These are phyloP conservation scores for Cyclotella choctawhatcheeana DNA, from an alignment of 108 stramenopile species.

Conservation along the genomic window DNA sequence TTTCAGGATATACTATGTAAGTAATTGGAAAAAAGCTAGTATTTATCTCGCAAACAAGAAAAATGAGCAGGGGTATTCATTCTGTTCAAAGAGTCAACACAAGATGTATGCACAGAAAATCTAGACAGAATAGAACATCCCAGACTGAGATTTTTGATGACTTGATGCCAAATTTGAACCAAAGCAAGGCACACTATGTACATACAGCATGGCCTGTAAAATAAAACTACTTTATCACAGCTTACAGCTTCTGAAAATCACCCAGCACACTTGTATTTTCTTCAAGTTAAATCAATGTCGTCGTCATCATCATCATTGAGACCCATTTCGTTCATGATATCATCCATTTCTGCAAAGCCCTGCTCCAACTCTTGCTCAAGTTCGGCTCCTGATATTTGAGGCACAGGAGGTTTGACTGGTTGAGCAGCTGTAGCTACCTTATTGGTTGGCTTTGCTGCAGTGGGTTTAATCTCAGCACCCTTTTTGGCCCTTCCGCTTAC, in stretches of 20 bases:
- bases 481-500: constrained; percentile 71
- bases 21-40: not conserved
- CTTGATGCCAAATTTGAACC: no score
- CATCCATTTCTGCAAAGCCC: constrained; percentile 57
- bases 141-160: no score
- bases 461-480: constrained; percentile 27
- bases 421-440: no score
- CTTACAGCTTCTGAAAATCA: no score
- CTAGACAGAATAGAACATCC: no score
- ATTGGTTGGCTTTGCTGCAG: not conserved
- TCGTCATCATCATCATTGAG: constrained; percentile 53
- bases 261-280: no score
- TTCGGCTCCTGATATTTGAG: constrained; percentile 22
- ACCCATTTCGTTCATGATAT: constrained; percentile 56
- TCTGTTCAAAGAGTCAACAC: not conserved
- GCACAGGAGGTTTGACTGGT: no score
- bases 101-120: not conserved
- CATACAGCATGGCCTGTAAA: no score
- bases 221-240: no score
- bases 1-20: not conserved
- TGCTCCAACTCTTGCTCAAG: constrained; percentile 33
- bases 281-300: constrained; percentile 49
- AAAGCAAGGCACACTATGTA: no score
- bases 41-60: not conserved
- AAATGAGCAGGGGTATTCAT: not conserved